Evolutionary conservation across 2,329 filamentous ascomycete species (phyloP).

Genomic region (Aspergillus sp.): DNA sequence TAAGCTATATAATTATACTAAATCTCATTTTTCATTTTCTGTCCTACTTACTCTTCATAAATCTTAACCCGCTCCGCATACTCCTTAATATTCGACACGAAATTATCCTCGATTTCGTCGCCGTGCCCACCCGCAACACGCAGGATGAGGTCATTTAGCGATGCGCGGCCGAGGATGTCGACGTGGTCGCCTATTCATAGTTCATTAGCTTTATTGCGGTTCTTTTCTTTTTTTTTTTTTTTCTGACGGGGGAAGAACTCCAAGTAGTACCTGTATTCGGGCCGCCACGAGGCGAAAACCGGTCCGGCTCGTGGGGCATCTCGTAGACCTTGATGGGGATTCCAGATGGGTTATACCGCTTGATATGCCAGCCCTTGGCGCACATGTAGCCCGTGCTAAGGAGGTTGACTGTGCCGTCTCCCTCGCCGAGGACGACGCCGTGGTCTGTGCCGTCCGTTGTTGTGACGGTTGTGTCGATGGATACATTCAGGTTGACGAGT

Average conservation of each 20-base stretch:
- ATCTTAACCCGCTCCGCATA: constrained; percentile 85
- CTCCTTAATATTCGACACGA: constrained; percentile 77
- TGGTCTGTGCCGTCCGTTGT: constrained; percentile 62
- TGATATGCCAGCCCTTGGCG: constrained; percentile 88
- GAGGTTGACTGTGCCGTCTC: constrained; percentile 94
- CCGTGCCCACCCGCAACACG: constrained; percentile 83
- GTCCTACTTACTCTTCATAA: constrained; percentile 59
- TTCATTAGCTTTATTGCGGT: constrained; percentile 1
- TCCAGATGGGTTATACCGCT: constrained; percentile 86
- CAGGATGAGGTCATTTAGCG: constrained; percentile 86
- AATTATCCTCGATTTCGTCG: constrained; percentile 71
- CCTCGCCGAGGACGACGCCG: constrained; percentile 92
- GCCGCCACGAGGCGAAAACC: constrained; percentile 77
- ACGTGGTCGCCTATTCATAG: constrained; percentile 73
- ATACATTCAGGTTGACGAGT: constrained; percentile 56
- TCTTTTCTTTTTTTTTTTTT: no score
- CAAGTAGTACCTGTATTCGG: constrained; percentile 59
- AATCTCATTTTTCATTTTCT: constrained; percentile 37
- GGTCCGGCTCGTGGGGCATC: constrained; percentile 94
- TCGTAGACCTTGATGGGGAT: constrained; percentile 82
- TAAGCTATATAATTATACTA: neutral
- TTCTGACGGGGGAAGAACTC: neutral
- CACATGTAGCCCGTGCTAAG: constrained; percentile 96
- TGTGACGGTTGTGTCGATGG: constrained; percentile 53
- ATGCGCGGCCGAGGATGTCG: constrained; percentile 86